Percentiles rank a stretch among this genome's conserved stretches.
Evolutionary conservation across 441 rosid genomes (phyloP).

Genomic region (Erodium trifolium): DNA sequence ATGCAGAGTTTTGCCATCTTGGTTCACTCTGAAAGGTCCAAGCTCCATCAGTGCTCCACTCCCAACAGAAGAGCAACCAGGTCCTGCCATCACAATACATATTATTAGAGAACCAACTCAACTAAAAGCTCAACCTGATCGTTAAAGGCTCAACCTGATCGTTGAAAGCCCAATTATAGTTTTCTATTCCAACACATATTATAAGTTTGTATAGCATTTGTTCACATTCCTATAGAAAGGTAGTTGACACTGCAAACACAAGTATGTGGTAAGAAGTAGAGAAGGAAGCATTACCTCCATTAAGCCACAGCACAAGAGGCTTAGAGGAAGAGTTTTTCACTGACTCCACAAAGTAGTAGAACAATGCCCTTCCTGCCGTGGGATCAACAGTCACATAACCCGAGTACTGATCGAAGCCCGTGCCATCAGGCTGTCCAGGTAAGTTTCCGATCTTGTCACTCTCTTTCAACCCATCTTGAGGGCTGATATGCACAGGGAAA

Average conservation of each 20-base stretch:
- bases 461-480: constrained; percentile 16
- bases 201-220: not conserved
- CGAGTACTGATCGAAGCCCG: constrained; percentile 15
- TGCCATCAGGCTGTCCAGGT: constrained; percentile 27
- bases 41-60: constrained; percentile 25
- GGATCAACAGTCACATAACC: constrained; percentile 16
- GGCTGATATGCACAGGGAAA: constrained; percentile 4
- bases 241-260: not conserved
- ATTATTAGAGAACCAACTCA: too few relatives aligned
- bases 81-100: constrained; percentile 16
- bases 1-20: constrained; percentile 18
- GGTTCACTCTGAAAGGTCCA: constrained; percentile 25
- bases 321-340: constrained; percentile 16
- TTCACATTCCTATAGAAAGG: not conserved
- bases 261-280: not conserved
- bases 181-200: too few relatives aligned
- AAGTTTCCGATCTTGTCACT: constrained; percentile 22
- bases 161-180: too few relatives aligned
- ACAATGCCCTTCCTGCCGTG: constrained; percentile 13
- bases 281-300: constrained; percentile 14
- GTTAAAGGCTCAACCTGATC: too few relatives aligned
- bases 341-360: constrained; percentile 20
- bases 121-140: too few relatives aligned
- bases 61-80: constrained; percentile 27
- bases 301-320: constrained; percentile 17